Evolutionary conservation across 345 rosid genomes (phyloP), one percentile per base, ranked within the genome.

Genomic region (Clausena lansium): DNA sequence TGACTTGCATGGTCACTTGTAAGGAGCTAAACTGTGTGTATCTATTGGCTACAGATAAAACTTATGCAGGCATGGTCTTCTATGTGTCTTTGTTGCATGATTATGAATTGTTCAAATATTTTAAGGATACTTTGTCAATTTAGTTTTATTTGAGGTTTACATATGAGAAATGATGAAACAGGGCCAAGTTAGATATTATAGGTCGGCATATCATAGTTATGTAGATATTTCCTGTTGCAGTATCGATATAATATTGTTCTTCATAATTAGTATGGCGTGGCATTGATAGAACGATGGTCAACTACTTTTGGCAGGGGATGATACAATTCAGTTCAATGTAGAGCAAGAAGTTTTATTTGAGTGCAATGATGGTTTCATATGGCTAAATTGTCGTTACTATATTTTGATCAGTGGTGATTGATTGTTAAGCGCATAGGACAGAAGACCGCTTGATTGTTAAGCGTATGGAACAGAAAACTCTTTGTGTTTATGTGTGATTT

Each of bases 21-120:
- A 59, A 54, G 62, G 76, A 67, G 33, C 55, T 65, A 36, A 55
- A 74, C 73, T 78, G 73, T 61, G 69, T 78, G 74, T 63, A 74
- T 28, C 64, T 7, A 68, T 36, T 52, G 50, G 32, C 65, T 69
- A 69, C 13, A 36, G 39, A 74, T 8, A 62, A 50, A 63, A 59
- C 9, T 11, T 14, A 67, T 76, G 77, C 66, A 35, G 77, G 58
- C 70, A 45, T 41, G 59, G 81, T 69, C 45, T 70, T 50, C 69
- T 14, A 9, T 77, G 47, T 73, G 9, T 66, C 45, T 78, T 22
- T 61, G 30, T 30, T 27, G 52, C 27, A 45, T 47, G 36, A 59
- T 35, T 9, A 38, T n/a, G 17, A 57, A 33, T 50, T 67, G 28
- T 28, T 63, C 30, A 39, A 27, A 36, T 27, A 25, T 4, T 67